Conservation (phyloP, 805 yeast species). For the Yarrowia phangngaensis region DNA sequence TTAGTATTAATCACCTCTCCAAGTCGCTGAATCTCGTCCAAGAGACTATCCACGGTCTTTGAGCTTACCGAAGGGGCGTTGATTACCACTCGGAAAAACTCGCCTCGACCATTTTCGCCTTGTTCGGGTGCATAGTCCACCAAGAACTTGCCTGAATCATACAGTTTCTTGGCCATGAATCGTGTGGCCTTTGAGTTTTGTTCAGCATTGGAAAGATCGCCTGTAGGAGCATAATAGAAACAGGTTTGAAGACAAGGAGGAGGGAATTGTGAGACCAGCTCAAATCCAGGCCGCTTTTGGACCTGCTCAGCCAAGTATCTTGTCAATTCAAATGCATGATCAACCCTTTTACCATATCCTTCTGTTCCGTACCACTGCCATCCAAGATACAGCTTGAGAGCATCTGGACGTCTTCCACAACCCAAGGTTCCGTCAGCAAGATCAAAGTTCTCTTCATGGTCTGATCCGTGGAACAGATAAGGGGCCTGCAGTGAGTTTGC, state of each 20-base stretch:
- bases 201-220: conserved; percentile 37
- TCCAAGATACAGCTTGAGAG: conserved; percentile 69
- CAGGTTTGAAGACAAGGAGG: conserved; percentile 84
- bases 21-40: conserved; percentile 42
- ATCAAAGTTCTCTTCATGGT: conserved; percentile 55
- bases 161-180: conserved; percentile 56
- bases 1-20: too few relatives aligned
- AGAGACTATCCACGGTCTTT: conserved; percentile 46
- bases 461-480: conserved; percentile 66
- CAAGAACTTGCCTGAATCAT: conserved; percentile 60
- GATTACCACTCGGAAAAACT: conserved; percentile 80
- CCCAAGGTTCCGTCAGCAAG: conserved; percentile 91
- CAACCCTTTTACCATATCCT: conserved; percentile 64
- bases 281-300: conserved; percentile 45
- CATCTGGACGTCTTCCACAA: conserved; percentile 82
- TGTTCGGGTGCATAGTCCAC: conserved; percentile 72
- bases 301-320: conserved; percentile 55
- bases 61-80: conserved; percentile 60
- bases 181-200: conserved; percentile 57
- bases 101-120: conserved; percentile 52
- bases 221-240: conserved; percentile 60
- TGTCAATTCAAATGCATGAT: conserved; percentile 67
- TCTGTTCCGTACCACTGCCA: conserved; percentile 74
- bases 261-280: conserved; percentile 51
- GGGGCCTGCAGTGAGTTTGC: conserved; percentile 79